Percentiles rank a stretch among this genome's conserved stretches.
These are phyloP conservation scores for Annona cherimola DNA, from an alignment of 164 flowering plant genomes.

Conservation along the genomic window DNA sequence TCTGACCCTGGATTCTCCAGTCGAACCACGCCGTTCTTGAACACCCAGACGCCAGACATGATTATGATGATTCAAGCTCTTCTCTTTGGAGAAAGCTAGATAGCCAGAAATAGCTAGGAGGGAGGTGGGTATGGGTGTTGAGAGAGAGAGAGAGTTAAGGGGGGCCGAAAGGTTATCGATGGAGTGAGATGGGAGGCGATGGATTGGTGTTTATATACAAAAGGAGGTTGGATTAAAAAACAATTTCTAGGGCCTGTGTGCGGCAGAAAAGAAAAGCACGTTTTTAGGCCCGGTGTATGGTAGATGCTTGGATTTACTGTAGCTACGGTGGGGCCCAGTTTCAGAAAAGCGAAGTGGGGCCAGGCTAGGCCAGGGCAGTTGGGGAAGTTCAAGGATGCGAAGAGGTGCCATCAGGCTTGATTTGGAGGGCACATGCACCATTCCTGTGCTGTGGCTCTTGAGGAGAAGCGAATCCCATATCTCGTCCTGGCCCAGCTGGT, in stretches of 20 bases:
- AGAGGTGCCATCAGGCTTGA: background rate
- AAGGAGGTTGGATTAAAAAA: background rate
- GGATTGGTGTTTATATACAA: background rate
- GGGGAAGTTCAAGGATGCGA: background rate
- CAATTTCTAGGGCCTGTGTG: background rate
- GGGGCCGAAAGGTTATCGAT: background rate
- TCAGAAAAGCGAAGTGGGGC: background rate
- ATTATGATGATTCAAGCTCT: background rate
- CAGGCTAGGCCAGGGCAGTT: background rate
- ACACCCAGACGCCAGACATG: slow-evolving; percentile 70
- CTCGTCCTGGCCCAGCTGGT: background rate
- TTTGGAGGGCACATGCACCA: background rate
- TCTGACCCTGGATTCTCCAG: slow-evolving; percentile 16
- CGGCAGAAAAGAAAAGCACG: background rate
- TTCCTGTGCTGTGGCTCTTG: background rate
- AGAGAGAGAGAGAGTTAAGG: background rate
- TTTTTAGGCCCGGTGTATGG: background rate
- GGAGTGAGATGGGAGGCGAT: background rate
- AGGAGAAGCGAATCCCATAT: background rate
- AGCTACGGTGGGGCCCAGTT: background rate
- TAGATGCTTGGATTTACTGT: too few species aligned
- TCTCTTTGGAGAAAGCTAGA: too few species aligned
- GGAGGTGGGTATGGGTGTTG: background rate
- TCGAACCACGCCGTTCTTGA: slow-evolving; percentile 29
- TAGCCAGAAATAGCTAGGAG: background rate